Evolutionary conservation across 2,329 filamentous ascomycete genomes (phyloP), one percentile per base, ranked within the genome.

Genomic region (Cercospora sp.): DNA sequence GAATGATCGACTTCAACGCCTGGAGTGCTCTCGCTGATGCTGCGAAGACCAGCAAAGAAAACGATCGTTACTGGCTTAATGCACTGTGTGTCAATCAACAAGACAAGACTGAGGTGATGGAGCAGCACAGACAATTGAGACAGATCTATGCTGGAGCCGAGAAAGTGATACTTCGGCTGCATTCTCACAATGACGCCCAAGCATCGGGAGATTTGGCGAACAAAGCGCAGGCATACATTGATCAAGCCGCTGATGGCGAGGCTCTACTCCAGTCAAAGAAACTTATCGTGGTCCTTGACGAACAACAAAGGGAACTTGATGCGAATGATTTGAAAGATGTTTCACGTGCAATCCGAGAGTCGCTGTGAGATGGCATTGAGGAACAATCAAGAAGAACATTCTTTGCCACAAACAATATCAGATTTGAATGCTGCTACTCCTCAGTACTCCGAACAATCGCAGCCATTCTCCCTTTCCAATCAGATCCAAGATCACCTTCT

Each of bases 1-100:
- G 59, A 20, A 60, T 64, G 61, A 55, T 69, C 26, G 61, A 66
- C 36, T 10, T 20, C 26, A 48, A 63, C 13, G 61, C 66, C 26
- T 67, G 61, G 65, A 18, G 42, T 28, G 68, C 68, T n/a, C 36
- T 70, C 5, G 42, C 33, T 26, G 59, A 53, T 16, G 53, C 68
- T 3, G 60, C 40, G 45, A 61, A 60, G 20, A 12, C 18, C 31
- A 20, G 59, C 31, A 30, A 42, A 23, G 58, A 65, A 12, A 45
- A 6, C n/a, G 55, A 42, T n/a, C 51, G 53, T 10, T 67, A 57
- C 48, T 67, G 60, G 61, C 42, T 67, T 2, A 23, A 67, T 53
- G 16, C 65, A n/a, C 23, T 67, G 13, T 67, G 60, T 20, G 45
- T 67, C 10, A 67, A 67, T 31, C 61, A 64, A 12, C 48, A 40